Base-by-base conservation (phyloP, 768 basidiomycete species). In the Pleurotus djamor region DNA sequence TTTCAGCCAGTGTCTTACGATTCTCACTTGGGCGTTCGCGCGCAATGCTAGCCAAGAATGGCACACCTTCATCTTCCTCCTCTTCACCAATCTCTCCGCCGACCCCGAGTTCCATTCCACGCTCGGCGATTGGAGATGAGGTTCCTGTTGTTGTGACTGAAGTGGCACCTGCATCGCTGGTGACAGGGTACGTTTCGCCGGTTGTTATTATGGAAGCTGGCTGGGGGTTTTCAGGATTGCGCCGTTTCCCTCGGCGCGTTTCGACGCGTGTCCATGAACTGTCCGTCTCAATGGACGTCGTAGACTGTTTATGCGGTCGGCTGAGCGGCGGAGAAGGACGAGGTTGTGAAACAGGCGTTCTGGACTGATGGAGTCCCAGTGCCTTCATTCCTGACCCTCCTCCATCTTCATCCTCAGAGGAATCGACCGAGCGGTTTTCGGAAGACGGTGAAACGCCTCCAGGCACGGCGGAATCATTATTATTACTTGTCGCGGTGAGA, bases 201-300 rank as follows among this genome's bases (percentile, higher is more conserved):
- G 54, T 44, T 43, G 54, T 9, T 55, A 28, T 28, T 28, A 55
- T 55, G 54, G 61, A 57, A 55, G 60, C 48, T 41, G 61, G 17
- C 54, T 45, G 66, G 63, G 58, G 59, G 45, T 54, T 49, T 63
- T 59, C 44, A 49, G 63, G 60, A 58, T 45, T 55, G 35, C 61
- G 45, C 59, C 63, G 51, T 52, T 55, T 60, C 51, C 64, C 75
- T 57, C 73, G 76, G n/a, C 74, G 75, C 33, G 80, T 73, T 62
- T 83, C 81, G n/a, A 91, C 85, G 58, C 84, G 86, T 17, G 88
- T 90, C 89, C 89, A 91, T 4, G 85, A 85, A 36, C 80, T 76
- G 62, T 88, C 86, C 1, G 81, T 83, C 60, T 83, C 83, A 52
- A 71, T 66, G 13, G 73, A 77, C 45, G 71, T 69, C 59, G 77